Conservation (phyloP, 164 flowering plant species). For the Nymphaea colorata region DNA sequence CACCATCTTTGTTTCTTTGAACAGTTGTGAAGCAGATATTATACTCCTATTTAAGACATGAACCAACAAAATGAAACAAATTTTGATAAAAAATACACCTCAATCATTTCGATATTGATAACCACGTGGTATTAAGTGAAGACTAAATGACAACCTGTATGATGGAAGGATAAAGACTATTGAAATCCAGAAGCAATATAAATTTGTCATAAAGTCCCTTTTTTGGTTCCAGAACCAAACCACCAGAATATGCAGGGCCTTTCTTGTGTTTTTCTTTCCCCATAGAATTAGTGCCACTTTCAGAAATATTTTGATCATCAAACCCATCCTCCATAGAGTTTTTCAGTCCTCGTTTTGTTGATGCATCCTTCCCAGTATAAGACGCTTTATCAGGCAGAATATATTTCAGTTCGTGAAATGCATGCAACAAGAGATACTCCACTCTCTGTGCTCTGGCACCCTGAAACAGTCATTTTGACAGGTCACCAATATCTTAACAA, state of each 20-base stretch:
- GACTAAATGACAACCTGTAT: constrained; percentile 52
- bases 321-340: constrained; percentile 25
- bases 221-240: constrained; percentile 96
- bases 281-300: constrained; percentile 23
- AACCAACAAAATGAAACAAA: neutral
- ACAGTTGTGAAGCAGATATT: constrained; percentile 98
- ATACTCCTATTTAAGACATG: constrained; percentile 54
- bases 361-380: constrained; percentile 36
- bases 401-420: constrained; percentile 86
- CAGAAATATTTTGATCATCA: constrained; percentile 33
- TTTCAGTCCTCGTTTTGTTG: constrained; percentile 41
- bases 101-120: no score
- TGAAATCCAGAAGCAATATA: constrained; percentile 90
- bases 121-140: no score
- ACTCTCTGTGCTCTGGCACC: constrained; percentile 99
- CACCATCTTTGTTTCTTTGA: constrained; percentile 65
- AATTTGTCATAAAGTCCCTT: constrained; percentile 94
- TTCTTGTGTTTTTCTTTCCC: constrained; percentile 55
- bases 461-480: constrained; percentile 24
- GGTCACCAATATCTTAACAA: neutral
- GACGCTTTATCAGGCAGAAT: constrained; percentile 84
- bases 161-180: constrained; percentile 98
- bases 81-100: no score
- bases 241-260: constrained; percentile 89
- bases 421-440: constrained; percentile 89